These are phyloP conservation scores for Podaxis sp. DNA, from an alignment of 768 basidiomycete genomes.

Conservation along the genomic window DNA sequence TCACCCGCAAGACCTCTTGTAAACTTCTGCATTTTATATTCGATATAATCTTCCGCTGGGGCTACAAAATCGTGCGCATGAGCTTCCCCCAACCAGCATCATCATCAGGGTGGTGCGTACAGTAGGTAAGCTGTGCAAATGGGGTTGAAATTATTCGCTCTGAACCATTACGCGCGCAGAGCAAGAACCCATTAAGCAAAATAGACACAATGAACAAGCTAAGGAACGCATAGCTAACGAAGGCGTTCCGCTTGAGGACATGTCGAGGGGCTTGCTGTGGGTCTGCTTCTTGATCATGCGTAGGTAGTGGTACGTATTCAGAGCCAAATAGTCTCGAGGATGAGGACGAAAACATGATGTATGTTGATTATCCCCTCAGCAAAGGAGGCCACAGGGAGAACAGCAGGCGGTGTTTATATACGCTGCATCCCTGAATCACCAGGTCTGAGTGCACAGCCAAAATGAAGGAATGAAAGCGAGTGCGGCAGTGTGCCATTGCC, in stretches of 20 bases:
- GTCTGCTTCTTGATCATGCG: not conserved
- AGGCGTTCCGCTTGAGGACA: not conserved
- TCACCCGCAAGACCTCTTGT: constrained; percentile 8
- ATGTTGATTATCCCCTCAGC: not conserved
- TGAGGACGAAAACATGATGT: not conserved
- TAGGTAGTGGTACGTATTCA: not conserved
- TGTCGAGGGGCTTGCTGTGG: not conserved
- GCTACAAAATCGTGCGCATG: constrained; percentile 6
- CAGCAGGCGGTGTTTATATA: not conserved
- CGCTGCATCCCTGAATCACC: not conserved
- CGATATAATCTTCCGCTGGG: constrained; percentile 15
- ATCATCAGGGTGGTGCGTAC: not conserved
- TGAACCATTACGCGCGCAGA: not conserved
- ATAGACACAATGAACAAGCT: not conserved
- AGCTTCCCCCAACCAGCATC: too few relatives aligned
- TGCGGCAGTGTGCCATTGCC: not conserved
- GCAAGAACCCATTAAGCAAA: not conserved
- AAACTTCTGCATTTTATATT: constrained; percentile 15
- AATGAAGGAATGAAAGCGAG: not conserved
- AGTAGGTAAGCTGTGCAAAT: not conserved
- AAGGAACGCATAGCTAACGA: not conserved
- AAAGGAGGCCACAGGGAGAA: not conserved
- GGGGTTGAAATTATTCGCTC: not conserved
- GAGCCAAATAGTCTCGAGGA: not conserved
- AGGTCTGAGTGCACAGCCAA: not conserved